Evolutionary conservation across 192 early-diverging fungal species (phyloP), one percentile per base, ranked within the genome.

Genomic region (Linderina pennispora): DNA sequence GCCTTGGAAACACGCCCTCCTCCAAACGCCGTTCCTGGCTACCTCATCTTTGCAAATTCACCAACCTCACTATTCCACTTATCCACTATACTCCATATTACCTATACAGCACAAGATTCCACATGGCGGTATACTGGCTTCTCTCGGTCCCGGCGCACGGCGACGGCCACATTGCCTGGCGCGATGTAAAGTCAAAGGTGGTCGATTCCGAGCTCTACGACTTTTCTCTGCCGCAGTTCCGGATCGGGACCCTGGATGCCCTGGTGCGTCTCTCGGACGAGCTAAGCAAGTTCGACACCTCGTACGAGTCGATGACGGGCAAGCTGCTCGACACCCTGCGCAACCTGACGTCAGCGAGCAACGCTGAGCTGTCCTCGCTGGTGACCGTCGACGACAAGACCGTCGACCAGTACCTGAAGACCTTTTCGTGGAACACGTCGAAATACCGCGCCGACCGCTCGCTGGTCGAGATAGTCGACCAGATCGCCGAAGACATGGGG

Each of bases 261-360:
- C 80, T 99, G 13, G 89, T 98, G 15, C 55, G 92, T 17, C 78
- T 98, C 19, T 97, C 94, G 10, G 97, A 99, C 62, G 95, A 99
- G 54, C 76, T 99, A 26, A 71, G 70, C 19, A 99, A 97, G 53
- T 75, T 75, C 38, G 97, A 99, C 62, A 47, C 77, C 6, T 67
- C 75, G 0, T 83, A 86, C 44, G 94, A 98, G 55, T 62, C 58
- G 18, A 76, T 88, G 4, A 69, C 70, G 19, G 75, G 74, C 39
- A 99, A 97, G 68, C 75, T 95, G 36, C 75, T 87, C 6, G 97
- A 99, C 44, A 84, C 84, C 21, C 76, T 99, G 43, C 78, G 82
- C 9, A 75, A 45, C n/a, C 76, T 99, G 22, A 62, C 47, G 3
- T 50, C 42, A 1, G 34, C 40, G 1, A 42, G 1, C 40, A 57